Evolutionary conservation across 345 rosid species (phyloP).

Genomic region (Stellera chamaejasme): DNA sequence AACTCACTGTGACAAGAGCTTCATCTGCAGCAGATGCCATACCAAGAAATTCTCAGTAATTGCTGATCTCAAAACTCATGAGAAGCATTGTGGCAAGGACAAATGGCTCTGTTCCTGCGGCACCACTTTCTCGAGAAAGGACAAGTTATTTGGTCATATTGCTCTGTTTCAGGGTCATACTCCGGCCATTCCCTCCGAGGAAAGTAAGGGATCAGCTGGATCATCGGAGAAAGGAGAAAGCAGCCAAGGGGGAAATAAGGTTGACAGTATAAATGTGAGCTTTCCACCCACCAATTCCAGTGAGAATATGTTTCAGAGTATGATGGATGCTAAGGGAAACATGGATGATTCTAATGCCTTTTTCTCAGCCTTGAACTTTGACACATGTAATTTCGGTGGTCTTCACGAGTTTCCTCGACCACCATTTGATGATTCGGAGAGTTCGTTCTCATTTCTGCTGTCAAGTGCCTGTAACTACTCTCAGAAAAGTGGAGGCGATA

Average conservation of each 20-base stretch:
- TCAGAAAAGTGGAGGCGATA: conserved; percentile 40
- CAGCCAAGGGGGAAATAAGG: conserved; percentile 24
- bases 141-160: conserved; percentile 86
- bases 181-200: conserved; percentile 74
- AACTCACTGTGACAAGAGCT: conserved; percentile 87
- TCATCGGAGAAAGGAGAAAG: conserved; percentile 33
- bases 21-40: conserved; percentile 73
- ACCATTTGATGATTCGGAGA: conserved; percentile 64
- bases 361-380: conserved; percentile 60
- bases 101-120: conserved; percentile 95
- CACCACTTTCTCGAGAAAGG: conserved; percentile 88
- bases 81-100: conserved; percentile 89
- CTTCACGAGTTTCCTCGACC: conserved; percentile 70
- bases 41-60: conserved; percentile 82
- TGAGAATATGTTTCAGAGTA: conserved; percentile 17
- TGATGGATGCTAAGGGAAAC: conserved; percentile 38
- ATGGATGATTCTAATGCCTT: conserved; percentile 41
- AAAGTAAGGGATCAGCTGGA: conserved; percentile 31
- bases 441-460: conserved; percentile 50
- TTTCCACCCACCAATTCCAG: conserved; percentile 21
- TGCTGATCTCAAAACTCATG: conserved; percentile 89
- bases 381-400: conserved; percentile 64
- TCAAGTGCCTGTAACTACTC: conserved; percentile 55
- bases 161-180: conserved; percentile 89
- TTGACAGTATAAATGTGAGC: conserved; percentile 26